Conservation (phyloP, 768 basidiomycete genomes). For the Boletus tomentosulus region DNA sequence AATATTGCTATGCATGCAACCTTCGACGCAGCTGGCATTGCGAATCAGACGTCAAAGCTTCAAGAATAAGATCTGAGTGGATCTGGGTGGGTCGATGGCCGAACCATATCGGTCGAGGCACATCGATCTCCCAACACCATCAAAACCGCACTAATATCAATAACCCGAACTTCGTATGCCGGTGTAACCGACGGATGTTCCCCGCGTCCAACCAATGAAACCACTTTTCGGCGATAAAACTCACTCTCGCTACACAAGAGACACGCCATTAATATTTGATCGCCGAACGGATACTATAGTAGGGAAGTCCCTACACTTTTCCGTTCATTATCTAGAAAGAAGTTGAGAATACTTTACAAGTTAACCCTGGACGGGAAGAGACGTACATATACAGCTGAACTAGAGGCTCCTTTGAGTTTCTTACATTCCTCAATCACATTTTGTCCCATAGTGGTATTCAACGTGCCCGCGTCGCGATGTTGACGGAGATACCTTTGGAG, state of each 20-base stretch:
- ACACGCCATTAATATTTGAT: background rate
- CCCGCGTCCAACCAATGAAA: background rate
- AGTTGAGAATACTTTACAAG: background rate
- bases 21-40: background rate
- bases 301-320: slow-evolving; percentile 13
- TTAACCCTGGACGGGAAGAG: background rate
- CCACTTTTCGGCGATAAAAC: background rate
- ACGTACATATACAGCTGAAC: slow-evolving; percentile 29
- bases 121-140: background rate
- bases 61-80: background rate
- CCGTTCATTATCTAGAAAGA: slow-evolving; percentile 17
- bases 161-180: background rate
- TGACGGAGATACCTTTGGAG: slow-evolving; percentile 55
- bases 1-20: background rate
- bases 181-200: background rate
- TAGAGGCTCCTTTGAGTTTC: slow-evolving; percentile 50
- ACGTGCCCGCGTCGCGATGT: slow-evolving; percentile 47
- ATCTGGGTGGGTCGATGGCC: background rate
- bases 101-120: background rate
- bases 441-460: slow-evolving; percentile 47
- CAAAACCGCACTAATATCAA: background rate
- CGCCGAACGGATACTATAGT: background rate
- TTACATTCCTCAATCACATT: slow-evolving; percentile 63
- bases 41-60: background rate
- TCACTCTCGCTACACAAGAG: background rate